These are phyloP conservation scores for Paecilomyces sp. DNA, from an alignment of 2,329 filamentous ascomycete species.

Conservation along the genomic window DNA sequence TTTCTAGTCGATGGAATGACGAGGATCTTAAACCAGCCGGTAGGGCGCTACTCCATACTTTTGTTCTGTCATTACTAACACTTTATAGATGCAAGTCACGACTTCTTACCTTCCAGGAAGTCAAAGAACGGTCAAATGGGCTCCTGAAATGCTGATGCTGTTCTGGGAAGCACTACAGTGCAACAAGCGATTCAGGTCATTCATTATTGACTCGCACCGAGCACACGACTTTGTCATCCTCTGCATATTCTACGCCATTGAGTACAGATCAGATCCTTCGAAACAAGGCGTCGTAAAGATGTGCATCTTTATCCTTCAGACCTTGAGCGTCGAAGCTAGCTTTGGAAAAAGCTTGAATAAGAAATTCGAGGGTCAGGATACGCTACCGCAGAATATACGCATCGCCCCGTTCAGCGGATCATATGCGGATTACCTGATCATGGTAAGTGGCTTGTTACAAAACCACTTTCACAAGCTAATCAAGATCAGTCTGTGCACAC, in stretches of 20 bases:
- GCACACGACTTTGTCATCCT: conserved; percentile 89
- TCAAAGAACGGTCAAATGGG: conserved; percentile 73
- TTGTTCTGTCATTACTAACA: conserved; percentile 6
- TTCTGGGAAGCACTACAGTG: conserved; percentile 98
- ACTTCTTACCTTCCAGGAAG: conserved; percentile 81
- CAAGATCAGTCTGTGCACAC: conserved; percentile 70
- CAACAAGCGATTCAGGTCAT: conserved; percentile 93
- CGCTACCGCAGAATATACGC: conserved; percentile 71
- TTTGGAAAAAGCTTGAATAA: conserved; percentile 90
- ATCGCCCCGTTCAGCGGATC: conserved; percentile 79
- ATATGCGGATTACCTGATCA: conserved; percentile 90
- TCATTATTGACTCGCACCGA: conserved; percentile 91
- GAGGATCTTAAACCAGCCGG: conserved; percentile 80
- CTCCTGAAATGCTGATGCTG: conserved; percentile 90
- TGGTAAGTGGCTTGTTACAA: conserved; percentile 41
- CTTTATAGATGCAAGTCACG: conserved; percentile 65
- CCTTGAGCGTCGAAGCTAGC: conserved; percentile 82
- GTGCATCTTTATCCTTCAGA: conserved; percentile 96
- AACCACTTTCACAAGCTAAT: conserved; percentile 14
- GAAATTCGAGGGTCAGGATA: conserved; percentile 80
- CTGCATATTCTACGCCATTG: conserved; percentile 85
- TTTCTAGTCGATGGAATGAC: conserved; percentile 95
- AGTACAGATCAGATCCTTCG: conserved; percentile 75
- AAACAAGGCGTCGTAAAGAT: conserved; percentile 91
- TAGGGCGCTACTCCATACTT: conserved; percentile 19